phyloP scores from a whole-genome alignment of 1,284 basidiomycete species.

The Trametes versicolor region DNA sequence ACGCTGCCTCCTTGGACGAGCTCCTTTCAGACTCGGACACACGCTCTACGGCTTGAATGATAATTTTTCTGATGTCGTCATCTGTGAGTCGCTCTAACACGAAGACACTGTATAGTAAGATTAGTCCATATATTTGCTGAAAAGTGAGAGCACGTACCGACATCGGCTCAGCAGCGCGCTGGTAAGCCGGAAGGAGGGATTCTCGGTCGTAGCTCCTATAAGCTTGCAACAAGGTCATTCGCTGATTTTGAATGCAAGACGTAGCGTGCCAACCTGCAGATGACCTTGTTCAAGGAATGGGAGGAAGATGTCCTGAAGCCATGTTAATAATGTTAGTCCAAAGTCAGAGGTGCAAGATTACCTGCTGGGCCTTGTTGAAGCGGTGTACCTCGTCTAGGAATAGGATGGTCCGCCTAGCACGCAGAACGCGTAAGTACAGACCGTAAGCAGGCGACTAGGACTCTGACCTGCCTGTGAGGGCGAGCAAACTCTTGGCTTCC shows the following conservation, averaged over 20 bases:
- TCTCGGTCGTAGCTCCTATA: conserved; percentile 92
- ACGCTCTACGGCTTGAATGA: conserved; percentile 60
- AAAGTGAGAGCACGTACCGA: conserved; percentile 57
- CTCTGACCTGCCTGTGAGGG: conserved; percentile 71
- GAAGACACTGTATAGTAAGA: conserved; percentile 58
- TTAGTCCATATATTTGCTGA: neutral
- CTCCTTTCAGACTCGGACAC: conserved; percentile 39
- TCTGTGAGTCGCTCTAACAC: conserved; percentile 70
- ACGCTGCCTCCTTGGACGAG: conserved; percentile 9
- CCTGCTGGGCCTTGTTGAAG: conserved; percentile 88
- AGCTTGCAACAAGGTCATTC: conserved; percentile 53
- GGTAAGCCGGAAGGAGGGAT: conserved; percentile 89
- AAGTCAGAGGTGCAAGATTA: conserved; percentile 36
- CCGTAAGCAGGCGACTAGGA: too few relatives aligned
- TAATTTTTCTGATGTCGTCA: conserved; percentile 61
- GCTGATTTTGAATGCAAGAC: conserved; percentile 28
- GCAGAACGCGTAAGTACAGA: neutral
- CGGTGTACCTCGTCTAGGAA: conserved; percentile 92
- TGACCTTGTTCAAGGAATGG: conserved; percentile 85
- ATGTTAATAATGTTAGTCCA: conserved; percentile 8
- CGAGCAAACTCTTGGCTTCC: conserved; percentile 78
- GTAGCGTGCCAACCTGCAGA: conserved; percentile 62
- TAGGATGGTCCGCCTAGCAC: conserved; percentile 69
- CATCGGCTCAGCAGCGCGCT: conserved; percentile 84
- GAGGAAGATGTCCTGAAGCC: conserved; percentile 75